Conservation (phyloP, 345 rosid genomes). For the Rhodamnia rubescens region DNA sequence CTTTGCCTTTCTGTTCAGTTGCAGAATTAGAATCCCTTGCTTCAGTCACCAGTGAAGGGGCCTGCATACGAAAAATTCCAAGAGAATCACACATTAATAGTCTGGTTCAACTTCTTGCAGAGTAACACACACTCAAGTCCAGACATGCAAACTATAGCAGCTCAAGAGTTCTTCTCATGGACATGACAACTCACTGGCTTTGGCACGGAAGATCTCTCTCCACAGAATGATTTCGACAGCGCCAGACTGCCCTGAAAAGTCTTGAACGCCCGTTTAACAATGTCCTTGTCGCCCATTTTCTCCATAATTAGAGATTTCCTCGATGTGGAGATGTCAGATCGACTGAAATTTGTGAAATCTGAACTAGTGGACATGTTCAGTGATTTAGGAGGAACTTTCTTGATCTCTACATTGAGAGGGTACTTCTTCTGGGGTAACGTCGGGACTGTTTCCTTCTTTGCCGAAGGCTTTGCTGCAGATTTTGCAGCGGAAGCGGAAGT, state of each 20-base stretch:
- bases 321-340: conserved; percentile 18
- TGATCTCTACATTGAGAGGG: conserved; percentile 19
- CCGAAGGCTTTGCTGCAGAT: conserved; percentile 22
- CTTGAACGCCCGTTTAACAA: conserved; percentile 74
- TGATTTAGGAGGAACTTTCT: conserved; percentile 60
- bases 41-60: conserved; percentile 26
- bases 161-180: background rate
- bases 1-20: conserved; percentile 33
- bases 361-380: conserved; percentile 59
- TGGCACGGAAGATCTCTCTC: conserved; percentile 25
- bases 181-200: conserved; percentile 36
- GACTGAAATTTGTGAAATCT: conserved; percentile 30
- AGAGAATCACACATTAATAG: background rate
- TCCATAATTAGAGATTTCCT: conserved; percentile 78
- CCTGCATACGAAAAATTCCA: conserved; percentile 15
- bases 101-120: background rate
- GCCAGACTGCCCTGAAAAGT: conserved; percentile 53
- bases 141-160: background rate
- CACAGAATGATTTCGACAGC: conserved; percentile 28
- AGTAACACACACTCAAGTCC: background rate
- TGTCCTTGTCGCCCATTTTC: conserved; percentile 94
- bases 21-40: conserved; percentile 20
- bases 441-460: conserved; percentile 5
- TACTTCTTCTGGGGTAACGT: conserved; percentile 6
- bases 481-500: conserved; percentile 15